Evolutionary conservation across 2,329 filamentous ascomycete species (phyloP).

Genomic region (Huntiella abstrusa): DNA sequence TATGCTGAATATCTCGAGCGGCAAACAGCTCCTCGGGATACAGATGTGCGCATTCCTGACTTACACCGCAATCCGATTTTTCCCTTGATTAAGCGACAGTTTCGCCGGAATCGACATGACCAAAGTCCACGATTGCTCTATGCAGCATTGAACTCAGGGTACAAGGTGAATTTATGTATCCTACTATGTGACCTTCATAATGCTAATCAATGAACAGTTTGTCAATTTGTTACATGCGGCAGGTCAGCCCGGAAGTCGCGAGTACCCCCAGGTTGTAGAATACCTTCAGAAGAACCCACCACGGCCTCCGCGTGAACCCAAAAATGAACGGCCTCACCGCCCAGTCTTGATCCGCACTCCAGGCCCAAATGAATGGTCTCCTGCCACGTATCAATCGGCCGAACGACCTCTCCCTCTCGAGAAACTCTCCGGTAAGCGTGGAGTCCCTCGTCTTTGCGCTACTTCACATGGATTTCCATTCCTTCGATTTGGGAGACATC

Average conservation of each 20-base stretch:
- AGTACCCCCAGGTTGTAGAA: slow-evolving; percentile 23
- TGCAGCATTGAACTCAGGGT: slow-evolving; percentile 46
- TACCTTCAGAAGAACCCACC: slow-evolving; percentile 3
- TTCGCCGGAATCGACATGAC: slow-evolving; percentile 38
- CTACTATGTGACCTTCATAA: not conserved
- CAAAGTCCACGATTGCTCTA: slow-evolving; percentile 41
- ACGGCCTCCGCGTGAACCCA: not conserved
- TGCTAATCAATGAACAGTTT: slow-evolving; percentile 17
- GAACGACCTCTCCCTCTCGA: slow-evolving; percentile 28
- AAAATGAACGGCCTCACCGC: too few species aligned
- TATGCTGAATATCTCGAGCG: not conserved
- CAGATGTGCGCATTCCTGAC: slow-evolving; percentile 14
- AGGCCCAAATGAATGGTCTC: too few species aligned
- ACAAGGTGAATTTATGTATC: slow-evolving; percentile 30
- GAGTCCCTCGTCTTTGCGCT: slow-evolving; percentile 36
- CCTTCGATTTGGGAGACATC: slow-evolving; percentile 46
- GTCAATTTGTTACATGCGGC: slow-evolving; percentile 24
- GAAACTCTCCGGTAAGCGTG: slow-evolving; percentile 28
- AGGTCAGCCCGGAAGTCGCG: slow-evolving; percentile 19
- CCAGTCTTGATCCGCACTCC: too few species aligned
- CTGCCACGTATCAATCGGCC: slow-evolving; percentile 24
- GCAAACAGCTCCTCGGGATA: not conserved
- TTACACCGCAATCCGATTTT: slow-evolving; percentile 27
- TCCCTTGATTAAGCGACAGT: slow-evolving; percentile 41
- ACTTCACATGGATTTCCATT: slow-evolving; percentile 41